Percentiles rank a stretch among this genome's conserved stretches.
phyloP scores from a whole-genome alignment of 768 basidiomycete species.

The Aureoboletus auriporus region DNA sequence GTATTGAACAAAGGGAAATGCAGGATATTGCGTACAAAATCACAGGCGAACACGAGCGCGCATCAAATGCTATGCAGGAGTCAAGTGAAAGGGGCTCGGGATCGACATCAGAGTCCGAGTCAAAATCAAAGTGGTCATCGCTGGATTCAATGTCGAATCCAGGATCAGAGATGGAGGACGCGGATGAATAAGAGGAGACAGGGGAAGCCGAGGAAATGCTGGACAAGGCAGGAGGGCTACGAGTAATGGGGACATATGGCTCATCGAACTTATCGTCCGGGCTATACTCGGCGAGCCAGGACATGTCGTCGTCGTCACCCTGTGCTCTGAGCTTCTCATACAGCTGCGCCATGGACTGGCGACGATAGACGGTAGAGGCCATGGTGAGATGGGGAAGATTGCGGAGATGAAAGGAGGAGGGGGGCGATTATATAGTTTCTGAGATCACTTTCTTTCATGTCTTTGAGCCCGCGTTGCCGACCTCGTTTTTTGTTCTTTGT shows the following conservation, averaged over 20 bases:
- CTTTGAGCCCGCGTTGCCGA: constrained; percentile 36
- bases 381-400: constrained; percentile 16
- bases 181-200: constrained; percentile 20
- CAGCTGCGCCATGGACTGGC: constrained; percentile 34
- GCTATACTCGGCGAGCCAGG: constrained; percentile 33
- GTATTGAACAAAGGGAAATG: not conserved
- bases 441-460: constrained; percentile 35
- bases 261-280: constrained; percentile 31
- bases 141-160: constrained; percentile 19
- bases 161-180: constrained; percentile 16
- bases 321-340: constrained; percentile 33
- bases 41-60: constrained; percentile 12
- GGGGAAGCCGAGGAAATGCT: constrained; percentile 28
- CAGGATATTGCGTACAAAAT: constrained; percentile 20
- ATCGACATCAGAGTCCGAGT: constrained; percentile 32
- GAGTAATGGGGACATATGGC: constrained; percentile 17
- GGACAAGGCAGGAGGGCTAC: constrained; percentile 20
- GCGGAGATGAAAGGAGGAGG: constrained; percentile 16
- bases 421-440: constrained; percentile 27
- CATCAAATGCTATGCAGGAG: constrained; percentile 7
- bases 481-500: constrained; percentile 39
- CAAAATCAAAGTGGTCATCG: constrained; percentile 22
- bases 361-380: constrained; percentile 31
- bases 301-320: constrained; percentile 32
- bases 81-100: constrained; percentile 16